These are phyloP conservation scores for Castanospermum australe DNA, from an alignment of 306 rosid genomes.

Conservation along the genomic window DNA sequence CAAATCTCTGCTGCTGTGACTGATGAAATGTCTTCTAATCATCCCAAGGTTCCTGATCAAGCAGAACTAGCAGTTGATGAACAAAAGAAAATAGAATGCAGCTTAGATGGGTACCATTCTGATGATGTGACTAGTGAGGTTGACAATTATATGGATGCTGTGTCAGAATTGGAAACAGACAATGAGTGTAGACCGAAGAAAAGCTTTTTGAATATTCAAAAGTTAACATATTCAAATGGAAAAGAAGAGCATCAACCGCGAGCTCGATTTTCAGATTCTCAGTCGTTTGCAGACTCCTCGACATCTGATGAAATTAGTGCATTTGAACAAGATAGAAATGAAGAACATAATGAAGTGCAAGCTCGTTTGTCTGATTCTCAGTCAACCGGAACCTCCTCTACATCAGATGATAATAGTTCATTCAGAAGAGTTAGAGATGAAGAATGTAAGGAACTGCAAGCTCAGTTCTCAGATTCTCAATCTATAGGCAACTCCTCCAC, in stretches of 20 bases:
- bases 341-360: conserved; percentile 26
- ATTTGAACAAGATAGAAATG: conserved; percentile 43
- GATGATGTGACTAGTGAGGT: conserved; percentile 75
- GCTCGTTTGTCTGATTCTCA: conserved; percentile 20
- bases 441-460: conserved; percentile 15
- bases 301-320: conserved; percentile 64
- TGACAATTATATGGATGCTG: conserved; percentile 88
- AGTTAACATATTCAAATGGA: conserved; percentile 46
- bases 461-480: conserved; percentile 33
- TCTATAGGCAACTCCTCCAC: conserved; percentile 23
- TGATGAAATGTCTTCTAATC: conserved; percentile 42
- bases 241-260: conserved; percentile 49
- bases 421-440: conserved; percentile 27
- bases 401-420: conserved; percentile 30
- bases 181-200: conserved; percentile 54
- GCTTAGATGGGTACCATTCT: conserved; percentile 57
- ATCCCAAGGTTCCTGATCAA: conserved; percentile 38
- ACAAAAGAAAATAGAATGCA: conserved; percentile 47
- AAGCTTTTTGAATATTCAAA: conserved; percentile 38
- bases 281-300: conserved; percentile 62
- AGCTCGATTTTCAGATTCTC: conserved; percentile 64
- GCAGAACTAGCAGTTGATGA: conserved; percentile 42
- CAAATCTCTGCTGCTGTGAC: conserved; percentile 38
- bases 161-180: conserved; percentile 70
- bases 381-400: conserved; percentile 19